These are phyloP conservation scores for Physcia stellaris DNA, from an alignment of 495 filamentous ascomycete species.

Conservation along the genomic window DNA sequence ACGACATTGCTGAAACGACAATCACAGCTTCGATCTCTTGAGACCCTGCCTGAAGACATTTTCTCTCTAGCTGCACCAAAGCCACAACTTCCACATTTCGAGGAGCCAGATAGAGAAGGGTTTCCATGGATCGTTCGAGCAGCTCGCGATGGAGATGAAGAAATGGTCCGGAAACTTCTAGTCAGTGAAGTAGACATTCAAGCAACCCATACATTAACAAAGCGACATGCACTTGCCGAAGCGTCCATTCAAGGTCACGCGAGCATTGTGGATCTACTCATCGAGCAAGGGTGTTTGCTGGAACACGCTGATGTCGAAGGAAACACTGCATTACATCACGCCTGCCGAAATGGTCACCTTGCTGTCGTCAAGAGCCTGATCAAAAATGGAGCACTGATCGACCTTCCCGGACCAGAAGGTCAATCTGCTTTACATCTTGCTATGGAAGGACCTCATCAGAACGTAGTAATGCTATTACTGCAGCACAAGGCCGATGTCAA, in stretches of 20 bases:
- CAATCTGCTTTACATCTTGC: conserved; percentile 5
- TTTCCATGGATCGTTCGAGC: conserved; percentile 9
- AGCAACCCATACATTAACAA: neutral
- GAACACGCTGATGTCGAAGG: conserved; percentile 1
- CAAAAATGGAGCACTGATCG: neutral
- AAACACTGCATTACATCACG: conserved; percentile 5
- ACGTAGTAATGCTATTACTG: conserved; percentile 8
- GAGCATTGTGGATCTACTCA: conserved; percentile 2
- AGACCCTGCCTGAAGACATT: neutral
- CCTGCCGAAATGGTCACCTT: conserved; percentile 2
- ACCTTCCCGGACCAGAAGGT: conserved; percentile 1
- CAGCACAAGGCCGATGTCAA: conserved; percentile 5
- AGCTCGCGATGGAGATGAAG: conserved; percentile 10
- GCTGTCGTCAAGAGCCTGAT: conserved; percentile 2
- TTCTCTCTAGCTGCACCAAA: neutral
- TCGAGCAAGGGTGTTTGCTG: conserved; percentile 1
- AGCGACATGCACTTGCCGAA: conserved; percentile 2
- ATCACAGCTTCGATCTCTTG: neutral
- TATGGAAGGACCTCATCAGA: conserved; percentile 1
- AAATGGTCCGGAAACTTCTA: conserved; percentile 3
- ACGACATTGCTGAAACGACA: neutral
- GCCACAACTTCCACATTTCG: neutral
- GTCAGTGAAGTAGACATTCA: conserved; percentile 7
- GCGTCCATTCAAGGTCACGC: conserved; percentile 2
- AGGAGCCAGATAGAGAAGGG: conserved; percentile 4